phyloP scores from a whole-genome alignment of 352 stramenopile species.

The Phytophthora quininea region DNA sequence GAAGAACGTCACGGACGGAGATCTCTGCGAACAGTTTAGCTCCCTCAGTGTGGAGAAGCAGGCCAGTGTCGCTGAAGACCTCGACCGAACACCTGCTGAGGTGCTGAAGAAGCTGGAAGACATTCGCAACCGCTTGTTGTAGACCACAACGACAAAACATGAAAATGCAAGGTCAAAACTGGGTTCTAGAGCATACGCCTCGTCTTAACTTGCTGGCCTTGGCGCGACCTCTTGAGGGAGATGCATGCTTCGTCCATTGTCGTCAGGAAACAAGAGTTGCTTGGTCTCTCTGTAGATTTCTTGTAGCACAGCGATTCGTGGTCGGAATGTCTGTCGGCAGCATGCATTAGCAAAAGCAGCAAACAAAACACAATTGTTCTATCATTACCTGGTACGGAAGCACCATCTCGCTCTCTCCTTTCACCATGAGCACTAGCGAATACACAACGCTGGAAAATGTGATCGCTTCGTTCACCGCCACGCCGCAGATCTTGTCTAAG shows the following conservation, averaged over 20 bases:
- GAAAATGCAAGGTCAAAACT: slow-evolving; percentile 18
- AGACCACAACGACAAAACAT: slow-evolving; percentile 37
- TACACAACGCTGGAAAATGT: slow-evolving; percentile 83
- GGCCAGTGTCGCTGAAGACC: slow-evolving; percentile 94
- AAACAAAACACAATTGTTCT: background rate
- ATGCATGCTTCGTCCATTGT: slow-evolving; percentile 43
- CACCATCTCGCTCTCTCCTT: slow-evolving; percentile 69
- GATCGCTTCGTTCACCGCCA: slow-evolving; percentile 86
- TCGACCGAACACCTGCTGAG: slow-evolving; percentile 96
- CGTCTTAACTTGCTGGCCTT: no score
- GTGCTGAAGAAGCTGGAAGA: slow-evolving; percentile 99
- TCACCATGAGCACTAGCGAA: slow-evolving; percentile 80
- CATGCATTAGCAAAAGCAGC: background rate
- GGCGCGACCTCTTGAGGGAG: slow-evolving; percentile 37
- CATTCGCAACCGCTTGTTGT: slow-evolving; percentile 96
- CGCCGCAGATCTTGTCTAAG: slow-evolving; percentile 56
- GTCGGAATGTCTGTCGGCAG: slow-evolving; percentile 61
- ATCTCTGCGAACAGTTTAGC: slow-evolving; percentile 97
- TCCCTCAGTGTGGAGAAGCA: slow-evolving; percentile 94
- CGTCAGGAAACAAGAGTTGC: slow-evolving; percentile 59
- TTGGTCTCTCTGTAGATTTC: slow-evolving; percentile 73
- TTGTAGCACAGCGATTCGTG: slow-evolving; percentile 67
- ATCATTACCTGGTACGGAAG: slow-evolving; percentile 73
- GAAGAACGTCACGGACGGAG: slow-evolving; percentile 98
- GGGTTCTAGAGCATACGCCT: slow-evolving; percentile 2